Conservation (phyloP, 768 basidiomycete species). For the Boletus edulis region DNA sequence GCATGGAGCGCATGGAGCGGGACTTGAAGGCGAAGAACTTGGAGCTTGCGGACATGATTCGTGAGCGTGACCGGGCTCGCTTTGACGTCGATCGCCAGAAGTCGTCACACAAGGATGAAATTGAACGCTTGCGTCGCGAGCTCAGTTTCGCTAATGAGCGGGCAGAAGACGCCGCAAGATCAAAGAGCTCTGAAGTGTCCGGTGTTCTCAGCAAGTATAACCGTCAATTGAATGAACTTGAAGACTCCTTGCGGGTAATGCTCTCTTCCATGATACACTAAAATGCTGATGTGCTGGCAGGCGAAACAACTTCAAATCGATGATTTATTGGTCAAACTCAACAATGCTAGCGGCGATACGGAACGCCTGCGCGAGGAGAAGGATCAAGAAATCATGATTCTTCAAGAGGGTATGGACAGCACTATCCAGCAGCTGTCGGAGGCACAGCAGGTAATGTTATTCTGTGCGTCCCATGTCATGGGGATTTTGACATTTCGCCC, state of each 20-base stretch:
- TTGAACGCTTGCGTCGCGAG: conserved; percentile 89
- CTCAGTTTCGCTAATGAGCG: conserved; percentile 94
- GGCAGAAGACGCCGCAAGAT: conserved; percentile 89
- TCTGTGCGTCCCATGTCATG: not conserved
- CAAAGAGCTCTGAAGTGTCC: conserved; percentile 93
- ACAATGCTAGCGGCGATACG: conserved; percentile 69
- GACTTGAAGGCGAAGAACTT: conserved; percentile 98
- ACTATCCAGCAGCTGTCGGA: conserved; percentile 88
- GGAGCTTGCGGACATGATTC: conserved; percentile 97
- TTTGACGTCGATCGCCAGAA: conserved; percentile 95
- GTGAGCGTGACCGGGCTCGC: conserved; percentile 92
- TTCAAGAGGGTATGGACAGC: conserved; percentile 93
- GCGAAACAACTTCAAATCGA: conserved; percentile 97
- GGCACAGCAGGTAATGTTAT: conserved; percentile 67
- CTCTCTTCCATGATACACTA: not conserved
- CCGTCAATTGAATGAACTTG: conserved; percentile 92
- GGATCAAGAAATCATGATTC: conserved; percentile 92
- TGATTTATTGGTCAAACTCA: conserved; percentile 79
- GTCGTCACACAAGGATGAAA: conserved; percentile 91
- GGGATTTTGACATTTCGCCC: conserved; percentile 5
- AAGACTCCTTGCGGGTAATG: conserved; percentile 86
- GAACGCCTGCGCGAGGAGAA: conserved; percentile 91
- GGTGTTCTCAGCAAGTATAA: conserved; percentile 89
- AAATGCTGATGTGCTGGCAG: conserved; percentile 41
- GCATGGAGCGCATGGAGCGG: conserved; percentile 98